Base-by-base conservation (phyloP, 1,284 basidiomycete genomes). In the Mrakiaceae sp. region DNA sequence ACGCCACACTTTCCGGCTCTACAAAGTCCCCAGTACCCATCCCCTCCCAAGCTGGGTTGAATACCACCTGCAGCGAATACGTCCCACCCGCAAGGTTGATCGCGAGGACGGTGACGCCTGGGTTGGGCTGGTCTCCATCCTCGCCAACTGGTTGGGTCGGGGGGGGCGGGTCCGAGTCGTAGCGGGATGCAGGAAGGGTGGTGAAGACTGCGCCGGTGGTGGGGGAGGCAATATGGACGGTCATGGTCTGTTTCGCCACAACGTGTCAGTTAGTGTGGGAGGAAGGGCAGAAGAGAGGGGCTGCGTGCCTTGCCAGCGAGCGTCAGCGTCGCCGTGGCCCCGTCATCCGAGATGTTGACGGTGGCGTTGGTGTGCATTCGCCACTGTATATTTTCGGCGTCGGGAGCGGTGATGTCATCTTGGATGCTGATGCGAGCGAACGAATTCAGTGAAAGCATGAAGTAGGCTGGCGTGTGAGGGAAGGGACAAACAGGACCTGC, bases 341-440 rank as follows among this genome's bases (percentile, higher is more conserved):
- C 69, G 69, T 74, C 73, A 68, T 69, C 66, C 54, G 67, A 67
- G 49, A 74, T 69, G 66, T 77, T 70, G 62, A 84, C 71, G 11
- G 77, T 74, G 3, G 76, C 77, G 72, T 56, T 98, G 67, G 96
- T 98, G 77, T 99, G 94, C 81, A 93, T 90, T 59, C 93, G 84
- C 95, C 95, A 98, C 80, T 87, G 82, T 64, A 94, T 78, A 40
- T 80, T 71, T 16, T 69, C 68, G 40, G 75, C 78, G 14, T 67
- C 63, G 42, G 79, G 75, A 2, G 84, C 78, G 16, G 77, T 80
- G 72, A 94, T 84, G 72, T 95, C 91, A 76, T 93, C 90, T 75
- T 91, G 91, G 52, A 94, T 51, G 6, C 27, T 27, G 27, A 27
- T 27, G 27, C 27, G 27, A 27, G 27, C 27, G 27, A 27, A 2